Conservation (phyloP, 2,329 filamentous ascomycete species). For the Malbranchea zuffiana region DNA sequence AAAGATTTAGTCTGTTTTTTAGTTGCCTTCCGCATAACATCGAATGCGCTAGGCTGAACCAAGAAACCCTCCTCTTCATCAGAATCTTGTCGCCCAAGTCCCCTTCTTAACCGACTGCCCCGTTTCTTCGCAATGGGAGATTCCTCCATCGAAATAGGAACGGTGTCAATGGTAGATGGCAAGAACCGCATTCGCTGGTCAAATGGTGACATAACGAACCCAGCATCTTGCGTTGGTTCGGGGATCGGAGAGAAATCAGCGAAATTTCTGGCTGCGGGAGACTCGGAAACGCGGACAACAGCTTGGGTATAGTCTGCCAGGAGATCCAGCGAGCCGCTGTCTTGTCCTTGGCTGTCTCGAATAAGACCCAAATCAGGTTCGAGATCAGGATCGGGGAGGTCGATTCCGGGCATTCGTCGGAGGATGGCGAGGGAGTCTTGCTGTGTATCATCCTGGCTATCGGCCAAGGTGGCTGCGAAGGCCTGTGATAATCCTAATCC, state of each 20-base stretch:
- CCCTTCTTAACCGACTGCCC: slow-evolving; percentile 38
- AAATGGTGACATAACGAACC: slow-evolving; percentile 63
- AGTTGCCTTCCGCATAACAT: slow-evolving; percentile 53
- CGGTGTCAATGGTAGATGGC: slow-evolving; percentile 61
- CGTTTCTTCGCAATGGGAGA: slow-evolving; percentile 53
- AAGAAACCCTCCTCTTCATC: slow-evolving; percentile 37
- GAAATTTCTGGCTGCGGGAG: slow-evolving; percentile 26
- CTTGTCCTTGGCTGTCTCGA: slow-evolving; percentile 45
- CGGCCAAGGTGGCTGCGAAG: slow-evolving; percentile 80
- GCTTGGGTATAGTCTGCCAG: slow-evolving; percentile 28
- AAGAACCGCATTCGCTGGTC: slow-evolving; percentile 54
- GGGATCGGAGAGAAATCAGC: slow-evolving; percentile 60
- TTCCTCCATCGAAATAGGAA: slow-evolving; percentile 45
- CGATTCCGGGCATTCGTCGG: slow-evolving; percentile 42
- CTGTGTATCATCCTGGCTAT: slow-evolving; percentile 38
- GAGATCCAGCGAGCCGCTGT: slow-evolving; percentile 36
- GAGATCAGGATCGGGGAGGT: slow-evolving; percentile 48
- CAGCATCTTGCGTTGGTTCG: slow-evolving; percentile 70
- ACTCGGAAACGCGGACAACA: slow-evolving; percentile 27
- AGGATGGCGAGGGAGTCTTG: slow-evolving; percentile 42
- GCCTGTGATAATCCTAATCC: slow-evolving; percentile 72
- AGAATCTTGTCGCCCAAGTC: slow-evolving; percentile 34
- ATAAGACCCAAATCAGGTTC: slow-evolving; percentile 52
- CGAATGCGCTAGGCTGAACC: slow-evolving; percentile 49
- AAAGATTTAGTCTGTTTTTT: slow-evolving; percentile 51